Evolutionary conservation across 129 eudicot species (phyloP).

Genomic region (Solidago caesia): DNA sequence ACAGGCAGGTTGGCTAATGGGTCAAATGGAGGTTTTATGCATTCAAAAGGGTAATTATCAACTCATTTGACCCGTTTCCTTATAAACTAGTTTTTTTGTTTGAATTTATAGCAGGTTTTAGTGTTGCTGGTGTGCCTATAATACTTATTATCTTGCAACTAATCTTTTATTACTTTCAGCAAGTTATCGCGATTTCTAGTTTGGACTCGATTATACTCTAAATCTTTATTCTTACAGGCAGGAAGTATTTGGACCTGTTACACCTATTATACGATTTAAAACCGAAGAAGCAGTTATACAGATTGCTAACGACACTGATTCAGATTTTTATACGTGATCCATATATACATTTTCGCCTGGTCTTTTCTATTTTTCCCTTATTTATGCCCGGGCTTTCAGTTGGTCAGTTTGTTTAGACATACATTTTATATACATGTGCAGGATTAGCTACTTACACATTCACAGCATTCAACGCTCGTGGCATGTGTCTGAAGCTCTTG

Average conservation of each 20-base stretch:
- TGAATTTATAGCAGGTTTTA: conserved; percentile 35
- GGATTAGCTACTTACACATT: conserved; percentile 90
- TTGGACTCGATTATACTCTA: background rate
- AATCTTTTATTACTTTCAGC: background rate
- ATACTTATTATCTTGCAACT: background rate
- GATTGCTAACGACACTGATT: conserved; percentile 87
- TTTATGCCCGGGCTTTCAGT: background rate
- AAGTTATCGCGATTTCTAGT: background rate
- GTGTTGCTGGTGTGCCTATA: background rate
- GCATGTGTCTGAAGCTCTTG: conserved; percentile 97
- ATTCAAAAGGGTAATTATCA: too few species aligned
- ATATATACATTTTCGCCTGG: conserved; percentile 14
- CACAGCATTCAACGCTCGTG: conserved; percentile 68
- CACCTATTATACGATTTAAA: conserved; percentile 77
- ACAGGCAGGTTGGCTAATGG: too few species aligned
- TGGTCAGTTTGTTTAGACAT: background rate
- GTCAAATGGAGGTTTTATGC: too few species aligned
- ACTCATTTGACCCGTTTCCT: too few species aligned
- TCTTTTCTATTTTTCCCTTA: background rate
- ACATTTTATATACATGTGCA: conserved; percentile 30
- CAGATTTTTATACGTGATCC: conserved; percentile 49
- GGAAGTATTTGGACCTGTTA: conserved; percentile 97
- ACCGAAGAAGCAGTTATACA: conserved; percentile 89
- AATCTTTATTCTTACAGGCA: conserved; percentile 43
- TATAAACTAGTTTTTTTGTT: too few species aligned